A percentile compares a stretch with the other conserved stretches of the same genome.
Conservation (phyloP, 2,329 filamentous ascomycete species). For the Cercospora sesami region DNA sequence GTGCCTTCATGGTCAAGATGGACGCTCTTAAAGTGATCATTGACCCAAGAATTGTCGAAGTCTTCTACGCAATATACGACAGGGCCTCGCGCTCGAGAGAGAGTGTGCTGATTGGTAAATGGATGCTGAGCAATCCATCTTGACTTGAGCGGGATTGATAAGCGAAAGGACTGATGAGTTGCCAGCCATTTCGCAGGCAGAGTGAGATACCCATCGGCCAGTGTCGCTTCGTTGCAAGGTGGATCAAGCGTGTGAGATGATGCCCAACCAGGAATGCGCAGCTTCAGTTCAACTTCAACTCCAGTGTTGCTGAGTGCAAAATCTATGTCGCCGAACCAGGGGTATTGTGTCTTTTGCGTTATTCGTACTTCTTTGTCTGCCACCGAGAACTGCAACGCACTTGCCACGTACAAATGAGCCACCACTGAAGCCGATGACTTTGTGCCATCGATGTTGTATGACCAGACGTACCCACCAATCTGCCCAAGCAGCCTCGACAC, state of each 20-base stretch:
- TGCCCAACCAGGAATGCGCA: slow-evolving; percentile 60
- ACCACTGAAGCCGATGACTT: slow-evolving; percentile 43
- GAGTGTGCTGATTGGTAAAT: slow-evolving; percentile 56
- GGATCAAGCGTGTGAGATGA: slow-evolving; percentile 40
- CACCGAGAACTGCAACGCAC: slow-evolving; percentile 46
- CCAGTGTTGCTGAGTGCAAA: slow-evolving; percentile 46
- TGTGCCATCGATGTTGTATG: slow-evolving; percentile 37
- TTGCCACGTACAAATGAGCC: slow-evolving; percentile 59
- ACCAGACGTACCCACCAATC: slow-evolving; percentile 60
- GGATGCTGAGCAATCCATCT: slow-evolving; percentile 56
- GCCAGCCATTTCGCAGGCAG: slow-evolving; percentile 47
- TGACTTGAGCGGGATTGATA: slow-evolving; percentile 51
- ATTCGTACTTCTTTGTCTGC: slow-evolving; percentile 44
- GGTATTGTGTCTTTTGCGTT: slow-evolving; percentile 57
- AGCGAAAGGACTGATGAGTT: slow-evolving; percentile 45
- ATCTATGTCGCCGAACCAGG: slow-evolving; percentile 55
- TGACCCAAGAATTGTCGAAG: slow-evolving; percentile 57
- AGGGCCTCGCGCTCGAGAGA: slow-evolving; percentile 58
- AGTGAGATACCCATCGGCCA: slow-evolving; percentile 53
- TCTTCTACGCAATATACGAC: slow-evolving; percentile 64
- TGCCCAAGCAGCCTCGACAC: slow-evolving; percentile 57
- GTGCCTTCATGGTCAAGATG: slow-evolving; percentile 17
- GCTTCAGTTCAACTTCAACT: slow-evolving; percentile 44
- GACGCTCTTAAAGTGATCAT: slow-evolving; percentile 54
- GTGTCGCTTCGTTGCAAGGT: slow-evolving; percentile 32